Percentiles rank a stretch among this genome's conserved stretches.
These are phyloP conservation scores for Spinacia oleracea DNA, from an alignment of 179 eudicot species.

Conservation along the genomic window DNA sequence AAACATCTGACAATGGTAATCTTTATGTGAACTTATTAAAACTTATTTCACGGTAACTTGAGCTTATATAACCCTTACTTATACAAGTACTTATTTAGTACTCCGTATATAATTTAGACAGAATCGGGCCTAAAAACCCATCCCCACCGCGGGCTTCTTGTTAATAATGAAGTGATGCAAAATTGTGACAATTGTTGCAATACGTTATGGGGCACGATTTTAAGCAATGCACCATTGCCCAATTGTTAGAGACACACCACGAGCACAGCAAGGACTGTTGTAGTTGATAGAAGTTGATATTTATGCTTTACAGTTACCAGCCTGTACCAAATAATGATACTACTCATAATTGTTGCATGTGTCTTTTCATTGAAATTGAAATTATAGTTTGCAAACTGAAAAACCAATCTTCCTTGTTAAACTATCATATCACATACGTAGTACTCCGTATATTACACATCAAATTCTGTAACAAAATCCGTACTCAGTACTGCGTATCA, in stretches of 20 bases:
- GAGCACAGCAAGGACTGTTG: neutral
- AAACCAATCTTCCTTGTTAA: neutral
- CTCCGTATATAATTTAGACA: too few relatives aligned
- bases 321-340: slow-evolving; percentile 7
- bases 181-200: neutral
- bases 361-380: neutral
- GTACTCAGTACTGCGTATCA: neutral
- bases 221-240: slow-evolving; percentile 1
- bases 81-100: too few relatives aligned
- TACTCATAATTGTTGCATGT: neutral
- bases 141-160: too few relatives aligned
- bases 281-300: neutral
- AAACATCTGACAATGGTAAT: neutral
- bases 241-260: slow-evolving; percentile 12
- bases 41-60: too few relatives aligned
- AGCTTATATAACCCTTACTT: too few relatives aligned
- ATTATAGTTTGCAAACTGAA: neutral
- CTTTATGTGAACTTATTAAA: too few relatives aligned
- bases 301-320: slow-evolving; percentile 5
- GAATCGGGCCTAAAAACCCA: too few relatives aligned
- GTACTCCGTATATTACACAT: neutral
- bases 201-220: neutral
- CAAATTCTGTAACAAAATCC: neutral
- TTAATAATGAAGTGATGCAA: neutral
- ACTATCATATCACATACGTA: neutral